Conservation (phyloP, 371 early-diverging fungal species). For the Zychaea mexicana region DNA sequence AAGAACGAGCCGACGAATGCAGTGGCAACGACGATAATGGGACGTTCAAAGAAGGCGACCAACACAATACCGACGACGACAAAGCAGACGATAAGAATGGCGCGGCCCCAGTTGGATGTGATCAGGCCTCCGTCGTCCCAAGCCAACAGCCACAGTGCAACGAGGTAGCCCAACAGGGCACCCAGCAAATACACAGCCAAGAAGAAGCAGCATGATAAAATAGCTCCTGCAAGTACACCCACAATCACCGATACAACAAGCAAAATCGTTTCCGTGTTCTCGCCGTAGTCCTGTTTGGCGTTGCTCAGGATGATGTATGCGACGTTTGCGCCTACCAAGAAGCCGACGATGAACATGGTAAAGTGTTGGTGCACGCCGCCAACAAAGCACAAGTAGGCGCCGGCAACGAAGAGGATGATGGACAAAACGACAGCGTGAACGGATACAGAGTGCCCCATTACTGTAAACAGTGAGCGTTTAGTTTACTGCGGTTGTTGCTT, state of each 20-base stretch:
- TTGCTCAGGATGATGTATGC: conserved; percentile 59
- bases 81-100: conserved; percentile 52
- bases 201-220: conserved; percentile 60
- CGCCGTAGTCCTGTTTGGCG: conserved; percentile 47
- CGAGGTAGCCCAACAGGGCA: conserved; percentile 57
- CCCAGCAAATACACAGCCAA: conserved; percentile 62
- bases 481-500: background rate
- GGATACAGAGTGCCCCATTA: conserved; percentile 40
- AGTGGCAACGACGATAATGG: conserved; percentile 55
- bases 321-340: conserved; percentile 52
- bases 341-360: conserved; percentile 65
- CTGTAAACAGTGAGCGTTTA: conserved; percentile 14
- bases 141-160: conserved; percentile 60
- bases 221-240: conserved; percentile 54
- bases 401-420: conserved; percentile 54
- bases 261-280: conserved; percentile 50
- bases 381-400: conserved; percentile 44
- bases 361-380: conserved; percentile 59
- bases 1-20: conserved; percentile 59
- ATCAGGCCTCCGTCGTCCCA: conserved; percentile 55
- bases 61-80: conserved; percentile 50
- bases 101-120: conserved; percentile 53
- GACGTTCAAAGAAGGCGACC: conserved; percentile 56
- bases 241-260: conserved; percentile 54
- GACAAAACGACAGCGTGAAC: conserved; percentile 54